phyloP scores from a whole-genome alignment of 2,329 filamentous ascomycete species.

The Fusarium neocosmosporiellum region DNA sequence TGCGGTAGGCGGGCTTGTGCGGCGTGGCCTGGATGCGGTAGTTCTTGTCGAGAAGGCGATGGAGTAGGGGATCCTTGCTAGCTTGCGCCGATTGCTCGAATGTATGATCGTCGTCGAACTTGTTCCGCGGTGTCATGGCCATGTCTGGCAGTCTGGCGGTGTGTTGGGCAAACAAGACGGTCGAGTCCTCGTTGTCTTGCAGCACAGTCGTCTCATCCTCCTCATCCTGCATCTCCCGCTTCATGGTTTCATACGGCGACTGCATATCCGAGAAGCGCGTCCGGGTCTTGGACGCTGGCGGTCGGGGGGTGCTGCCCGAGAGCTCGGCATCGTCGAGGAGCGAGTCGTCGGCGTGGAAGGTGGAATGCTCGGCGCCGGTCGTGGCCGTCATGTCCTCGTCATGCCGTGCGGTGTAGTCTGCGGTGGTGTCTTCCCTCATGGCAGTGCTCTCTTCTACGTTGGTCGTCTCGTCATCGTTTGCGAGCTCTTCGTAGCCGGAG shows the following conservation, averaged over 20 bases:
- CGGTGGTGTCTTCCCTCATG: slow-evolving; percentile 66
- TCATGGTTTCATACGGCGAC: slow-evolving; percentile 81
- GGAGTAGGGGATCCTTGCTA: slow-evolving; percentile 81
- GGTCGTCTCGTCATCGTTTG: slow-evolving; percentile 71
- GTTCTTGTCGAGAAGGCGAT: slow-evolving; percentile 93
- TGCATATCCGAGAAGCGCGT: slow-evolving; percentile 73
- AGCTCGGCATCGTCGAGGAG: slow-evolving; percentile 73
- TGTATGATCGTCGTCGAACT: slow-evolving; percentile 47
- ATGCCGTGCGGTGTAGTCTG: slow-evolving; percentile 58
- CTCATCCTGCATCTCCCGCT: slow-evolving; percentile 70
- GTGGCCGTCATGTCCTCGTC: slow-evolving; percentile 53
- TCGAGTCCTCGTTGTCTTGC: slow-evolving; percentile 57
- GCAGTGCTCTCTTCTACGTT: slow-evolving; percentile 64
- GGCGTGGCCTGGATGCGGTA: slow-evolving; percentile 95
- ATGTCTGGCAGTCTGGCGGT: slow-evolving; percentile 70
- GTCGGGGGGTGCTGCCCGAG: slow-evolving; percentile 75
- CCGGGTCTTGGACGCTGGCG: slow-evolving; percentile 62
- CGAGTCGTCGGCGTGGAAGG: slow-evolving; percentile 67
- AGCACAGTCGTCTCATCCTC: slow-evolving; percentile 52
- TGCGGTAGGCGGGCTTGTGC: slow-evolving; percentile 64
- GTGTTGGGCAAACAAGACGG: slow-evolving; percentile 62
- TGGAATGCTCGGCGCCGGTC: slow-evolving; percentile 48
- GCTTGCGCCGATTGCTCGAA: slow-evolving; percentile 50
- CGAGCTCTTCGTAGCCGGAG: slow-evolving; percentile 90
- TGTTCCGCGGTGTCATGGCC: slow-evolving; percentile 70